phyloP scores from a whole-genome alignment of 495 filamentous ascomycete genomes.

The Penicillium egyptiacum region DNA sequence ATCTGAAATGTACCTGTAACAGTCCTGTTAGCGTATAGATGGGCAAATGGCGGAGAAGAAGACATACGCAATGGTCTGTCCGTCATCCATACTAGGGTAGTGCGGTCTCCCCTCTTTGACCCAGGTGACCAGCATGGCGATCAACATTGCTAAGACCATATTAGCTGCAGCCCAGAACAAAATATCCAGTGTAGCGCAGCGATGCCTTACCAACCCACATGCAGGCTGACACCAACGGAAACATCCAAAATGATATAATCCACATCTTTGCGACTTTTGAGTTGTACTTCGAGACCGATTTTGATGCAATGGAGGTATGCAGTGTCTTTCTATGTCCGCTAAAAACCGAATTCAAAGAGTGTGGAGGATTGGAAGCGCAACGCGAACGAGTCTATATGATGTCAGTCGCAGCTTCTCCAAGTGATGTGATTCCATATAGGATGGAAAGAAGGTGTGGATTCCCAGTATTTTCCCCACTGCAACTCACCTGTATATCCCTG shows the following conservation, averaged over 20 bases:
- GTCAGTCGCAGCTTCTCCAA: slow-evolving; percentile 7
- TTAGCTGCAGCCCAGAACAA: slow-evolving; percentile 5
- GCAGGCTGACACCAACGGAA: slow-evolving; percentile 75
- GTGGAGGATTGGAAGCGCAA: neutral
- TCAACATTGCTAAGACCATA: slow-evolving; percentile 54
- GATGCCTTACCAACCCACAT: slow-evolving; percentile 70
- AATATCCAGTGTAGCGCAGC: slow-evolving; percentile 27
- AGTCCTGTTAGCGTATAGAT: neutral
- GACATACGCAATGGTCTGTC: slow-evolving; percentile 72
- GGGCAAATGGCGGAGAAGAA: slow-evolving; percentile 2
- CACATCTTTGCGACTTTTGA: slow-evolving; percentile 38
- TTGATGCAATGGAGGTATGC: neutral
- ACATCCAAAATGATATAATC: slow-evolving; percentile 65
- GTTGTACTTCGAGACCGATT: neutral
- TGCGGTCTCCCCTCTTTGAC: slow-evolving; percentile 54
- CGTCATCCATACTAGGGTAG: slow-evolving; percentile 65
- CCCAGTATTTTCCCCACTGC: neutral
- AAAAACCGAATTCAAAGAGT: neutral
- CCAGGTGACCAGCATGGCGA: slow-evolving; percentile 73
- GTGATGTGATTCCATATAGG: neutral
- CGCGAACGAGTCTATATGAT: neutral
- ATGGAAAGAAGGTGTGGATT: neutral
- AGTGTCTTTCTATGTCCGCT: neutral
- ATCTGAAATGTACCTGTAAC: slow-evolving; percentile 65
- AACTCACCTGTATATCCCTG: slow-evolving; percentile 6